phyloP scores from a whole-genome alignment of 73 alveolate genomes.

The Paramecium sexaurelia region DNA sequence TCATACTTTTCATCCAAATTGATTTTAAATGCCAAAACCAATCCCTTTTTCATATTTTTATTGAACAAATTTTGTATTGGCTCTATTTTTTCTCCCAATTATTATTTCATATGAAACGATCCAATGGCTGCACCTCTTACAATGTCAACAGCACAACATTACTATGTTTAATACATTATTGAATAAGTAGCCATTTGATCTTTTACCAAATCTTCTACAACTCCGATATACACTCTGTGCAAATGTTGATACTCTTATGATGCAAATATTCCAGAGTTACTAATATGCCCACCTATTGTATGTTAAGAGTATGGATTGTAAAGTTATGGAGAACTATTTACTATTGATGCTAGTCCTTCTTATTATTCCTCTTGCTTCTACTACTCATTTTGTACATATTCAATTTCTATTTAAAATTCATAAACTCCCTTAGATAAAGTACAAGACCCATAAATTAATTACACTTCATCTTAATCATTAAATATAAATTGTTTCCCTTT shows the following conservation, averaged over 20 bases:
- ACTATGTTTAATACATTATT: neutral
- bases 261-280: conserved; percentile 27
- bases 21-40: conserved; percentile 3
- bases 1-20: conserved; percentile 36
- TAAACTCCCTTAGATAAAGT: conserved; percentile 6
- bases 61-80: neutral
- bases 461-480: conserved; percentile 33
- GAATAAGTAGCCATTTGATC: conserved; percentile 36
- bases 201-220: conserved; percentile 40
- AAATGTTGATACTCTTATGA: neutral
- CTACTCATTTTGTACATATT: neutral
- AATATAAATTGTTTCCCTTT: conserved; percentile 13
- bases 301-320: neutral
- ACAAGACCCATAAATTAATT: conserved; percentile 19
- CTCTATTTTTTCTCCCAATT: conserved; percentile 2
- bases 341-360: conserved; percentile 50
- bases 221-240: conserved; percentile 22
- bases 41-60: neutral
- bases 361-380: neutral
- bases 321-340: neutral
- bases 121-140: conserved; percentile 36
- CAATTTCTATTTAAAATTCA: neutral
- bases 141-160: conserved; percentile 32
- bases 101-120: conserved; percentile 17
- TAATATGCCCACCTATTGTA: conserved; percentile 47